Conservation (phyloP, 2,329 filamentous ascomycete genomes). For the Diaporthe sp. region DNA sequence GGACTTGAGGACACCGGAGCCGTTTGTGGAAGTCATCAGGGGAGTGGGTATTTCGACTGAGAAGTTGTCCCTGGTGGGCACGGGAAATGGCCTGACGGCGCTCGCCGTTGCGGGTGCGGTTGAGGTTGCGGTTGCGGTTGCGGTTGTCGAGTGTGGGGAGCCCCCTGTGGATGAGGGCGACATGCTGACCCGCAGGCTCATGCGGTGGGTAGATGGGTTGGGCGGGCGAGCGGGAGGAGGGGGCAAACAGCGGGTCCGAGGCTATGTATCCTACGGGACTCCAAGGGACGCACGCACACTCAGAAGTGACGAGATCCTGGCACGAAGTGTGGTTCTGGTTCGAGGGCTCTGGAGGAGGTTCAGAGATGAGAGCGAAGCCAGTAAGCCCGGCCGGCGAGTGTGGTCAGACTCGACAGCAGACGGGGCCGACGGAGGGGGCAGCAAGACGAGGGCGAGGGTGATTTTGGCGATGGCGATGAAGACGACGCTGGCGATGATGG, state of each 20-base stretch:
- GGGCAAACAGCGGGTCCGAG: slow-evolving; percentile 36
- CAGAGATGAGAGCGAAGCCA: not conserved
- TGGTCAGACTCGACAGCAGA: not conserved
- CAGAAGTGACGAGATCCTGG: not conserved
- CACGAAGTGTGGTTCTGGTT: not conserved
- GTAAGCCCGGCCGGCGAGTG: slow-evolving; percentile 20
- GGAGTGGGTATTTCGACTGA: slow-evolving; percentile 59
- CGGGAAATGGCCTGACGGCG: slow-evolving; percentile 54
- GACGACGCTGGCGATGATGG: not conserved
- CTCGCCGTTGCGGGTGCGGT: slow-evolving; percentile 47
- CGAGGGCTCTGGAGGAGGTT: not conserved
- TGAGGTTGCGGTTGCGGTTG: too few relatives aligned
- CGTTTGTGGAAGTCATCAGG: slow-evolving; percentile 51
- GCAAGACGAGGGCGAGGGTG: not conserved
- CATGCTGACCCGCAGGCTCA: slow-evolving; percentile 46
- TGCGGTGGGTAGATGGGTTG: slow-evolving; percentile 41
- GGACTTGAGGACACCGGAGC: slow-evolving; percentile 56
- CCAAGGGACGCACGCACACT: not conserved
- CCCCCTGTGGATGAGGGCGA: slow-evolving; percentile 65
- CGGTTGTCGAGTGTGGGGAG: slow-evolving; percentile 57
- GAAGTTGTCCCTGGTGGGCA: slow-evolving; percentile 59
- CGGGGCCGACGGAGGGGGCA: not conserved
- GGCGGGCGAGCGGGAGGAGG: slow-evolving; percentile 32
- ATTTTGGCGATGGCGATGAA: not conserved
- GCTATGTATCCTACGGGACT: not conserved